Evolutionary conservation across 495 filamentous ascomycete genomes (phyloP), one percentile per base, ranked within the genome.

Genomic region (Penicillium tannophilum): DNA sequence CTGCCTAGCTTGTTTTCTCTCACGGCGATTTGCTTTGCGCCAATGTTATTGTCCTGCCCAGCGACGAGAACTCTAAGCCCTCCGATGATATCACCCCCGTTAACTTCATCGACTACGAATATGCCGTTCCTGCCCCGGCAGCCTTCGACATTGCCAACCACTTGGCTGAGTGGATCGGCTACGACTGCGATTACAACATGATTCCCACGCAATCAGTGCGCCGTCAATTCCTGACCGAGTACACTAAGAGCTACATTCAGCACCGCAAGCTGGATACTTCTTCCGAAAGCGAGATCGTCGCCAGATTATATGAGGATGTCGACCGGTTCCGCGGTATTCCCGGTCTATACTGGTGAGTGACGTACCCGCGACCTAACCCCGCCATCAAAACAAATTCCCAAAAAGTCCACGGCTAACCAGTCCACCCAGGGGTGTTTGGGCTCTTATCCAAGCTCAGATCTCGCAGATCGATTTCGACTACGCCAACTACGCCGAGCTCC

Each of bases 141-240:
- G 91, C 94, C n/a, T 99, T 99, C 72, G 94, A 99, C 70, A 85
- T 99, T 56, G 88, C 94, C n/a, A 99, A 99, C 79, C 94, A 99
- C 79, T 93, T 99, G 69, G 91, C 95, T 43, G 94, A 99, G 78
- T 99, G 94, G 93, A 93, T 88, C 53, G 94, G 94, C 56, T 96
- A 96, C 67, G 90, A 94, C 62, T 99, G 94, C 82, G 92, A 99
- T 71, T 91, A 86, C 73, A 85, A 75, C 61, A 86, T 88, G 67
- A 81, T 97, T 43, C 94, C 94, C 3, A 95, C 93, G 0, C 82
- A 82, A 53, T 77, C 86, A 7, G 85, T 91, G 61, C 88, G 94
- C 23, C 80, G 88, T 41, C 85, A 88, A 57, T 99, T 98, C 76
- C 80, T 98, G 53, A 79, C 81, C 47, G 87, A 90, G 66, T 99